Evolutionary conservation across 208 protist genomes (phyloP).

Genomic region (Paratrypanosoma confusum): DNA sequence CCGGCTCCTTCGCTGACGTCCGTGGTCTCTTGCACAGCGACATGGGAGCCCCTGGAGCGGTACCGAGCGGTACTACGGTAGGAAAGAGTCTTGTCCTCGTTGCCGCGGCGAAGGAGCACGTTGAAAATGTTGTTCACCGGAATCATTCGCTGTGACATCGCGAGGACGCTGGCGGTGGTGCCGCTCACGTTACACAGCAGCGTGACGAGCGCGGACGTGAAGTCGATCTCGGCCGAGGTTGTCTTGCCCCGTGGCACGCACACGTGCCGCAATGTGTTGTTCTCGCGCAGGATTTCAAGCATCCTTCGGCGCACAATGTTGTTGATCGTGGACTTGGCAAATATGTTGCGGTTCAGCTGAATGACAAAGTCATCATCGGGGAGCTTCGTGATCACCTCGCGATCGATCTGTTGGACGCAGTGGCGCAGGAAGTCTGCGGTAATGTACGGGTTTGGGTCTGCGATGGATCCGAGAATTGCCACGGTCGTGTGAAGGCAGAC

Average conservation of each 20-base stretch:
- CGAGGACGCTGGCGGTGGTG: constrained; percentile 34
- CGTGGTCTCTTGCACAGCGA: too few species aligned
- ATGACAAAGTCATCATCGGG: constrained; percentile 49
- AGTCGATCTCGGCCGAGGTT: constrained; percentile 20
- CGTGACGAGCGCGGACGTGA: constrained; percentile 53
- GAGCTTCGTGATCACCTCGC: constrained; percentile 25
- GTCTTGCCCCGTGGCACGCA: constrained; percentile 13
- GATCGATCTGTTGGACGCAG: constrained; percentile 26
- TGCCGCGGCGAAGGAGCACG: constrained; percentile 7
- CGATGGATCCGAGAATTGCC: constrained; percentile 36
- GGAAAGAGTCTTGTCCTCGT: too few species aligned
- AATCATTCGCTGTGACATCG: constrained; percentile 42
- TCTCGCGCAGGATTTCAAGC: constrained; percentile 47
- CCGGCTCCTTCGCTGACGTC: background rate
- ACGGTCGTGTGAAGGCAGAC: constrained; percentile 53
- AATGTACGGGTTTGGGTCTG: constrained; percentile 41
- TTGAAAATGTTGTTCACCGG: constrained; percentile 24
- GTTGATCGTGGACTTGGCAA: constrained; percentile 27
- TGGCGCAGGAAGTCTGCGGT: constrained; percentile 32
- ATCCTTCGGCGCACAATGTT: constrained; percentile 50
- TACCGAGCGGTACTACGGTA: too few species aligned
- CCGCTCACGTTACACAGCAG: constrained; percentile 63
- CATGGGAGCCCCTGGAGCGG: too few species aligned
- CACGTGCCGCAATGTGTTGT: constrained; percentile 33
- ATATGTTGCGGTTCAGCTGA: constrained; percentile 41